Evolutionary conservation across 495 filamentous ascomycete species (phyloP).

Genomic region (Lasiosphaeris hirsuta): DNA sequence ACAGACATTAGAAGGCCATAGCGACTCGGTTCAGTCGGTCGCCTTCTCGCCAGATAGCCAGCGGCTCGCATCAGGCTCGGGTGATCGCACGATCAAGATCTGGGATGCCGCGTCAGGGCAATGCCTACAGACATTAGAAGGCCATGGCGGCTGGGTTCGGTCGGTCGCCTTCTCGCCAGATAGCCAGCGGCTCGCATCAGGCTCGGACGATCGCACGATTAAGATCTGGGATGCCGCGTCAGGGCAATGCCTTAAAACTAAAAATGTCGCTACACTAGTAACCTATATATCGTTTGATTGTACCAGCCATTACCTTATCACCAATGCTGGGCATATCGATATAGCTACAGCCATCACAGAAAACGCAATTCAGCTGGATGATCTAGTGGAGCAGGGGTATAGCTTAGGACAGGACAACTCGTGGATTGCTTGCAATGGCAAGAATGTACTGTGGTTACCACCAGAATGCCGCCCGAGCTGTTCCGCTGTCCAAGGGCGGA

Average conservation of each 20-base stretch:
- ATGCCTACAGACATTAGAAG: neutral
- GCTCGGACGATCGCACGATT: neutral
- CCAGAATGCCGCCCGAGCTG: constrained; percentile 22
- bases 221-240: constrained; percentile 2
- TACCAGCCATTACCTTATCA: neutral
- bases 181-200: constrained; percentile 3
- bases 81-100: too few relatives aligned
- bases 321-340: constrained; percentile 6
- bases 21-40: too few relatives aligned
- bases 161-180: too few relatives aligned
- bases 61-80: too few relatives aligned
- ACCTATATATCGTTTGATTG: neutral
- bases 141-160: too few relatives aligned
- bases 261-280: neutral
- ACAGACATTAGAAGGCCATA: too few relatives aligned
- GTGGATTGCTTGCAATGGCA: constrained; percentile 25
- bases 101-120: too few relatives aligned
- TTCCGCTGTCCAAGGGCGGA: constrained; percentile 12
- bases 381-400: constrained; percentile 6
- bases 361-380: constrained; percentile 9
- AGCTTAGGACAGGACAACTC: constrained; percentile 14
- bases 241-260: neutral
- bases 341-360: constrained; percentile 3
- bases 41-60: too few relatives aligned
- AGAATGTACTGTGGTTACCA: constrained; percentile 27